phyloP scores from a whole-genome alignment of 345 rosid species.

The Acer negundo region DNA sequence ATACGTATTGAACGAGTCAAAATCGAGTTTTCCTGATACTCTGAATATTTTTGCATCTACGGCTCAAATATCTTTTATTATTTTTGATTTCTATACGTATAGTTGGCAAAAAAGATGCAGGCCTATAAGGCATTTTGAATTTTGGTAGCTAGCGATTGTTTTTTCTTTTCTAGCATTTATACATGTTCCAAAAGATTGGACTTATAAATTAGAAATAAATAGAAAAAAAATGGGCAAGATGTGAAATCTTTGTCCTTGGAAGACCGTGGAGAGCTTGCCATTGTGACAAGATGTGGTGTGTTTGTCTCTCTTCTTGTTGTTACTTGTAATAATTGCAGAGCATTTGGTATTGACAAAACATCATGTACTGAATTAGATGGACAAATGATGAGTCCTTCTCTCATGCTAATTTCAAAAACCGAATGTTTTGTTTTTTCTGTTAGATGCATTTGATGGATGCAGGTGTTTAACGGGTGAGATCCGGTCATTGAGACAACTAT shows the following conservation, averaged over 20 bases:
- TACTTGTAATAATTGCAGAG: not conserved
- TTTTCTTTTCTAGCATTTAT: not conserved
- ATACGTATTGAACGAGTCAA: not conserved
- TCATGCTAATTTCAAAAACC: not conserved
- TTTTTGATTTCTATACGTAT: not conserved
- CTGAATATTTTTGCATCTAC: not conserved
- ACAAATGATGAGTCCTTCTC: not conserved
- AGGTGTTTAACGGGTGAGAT: too few relatives aligned
- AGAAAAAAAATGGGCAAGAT: not conserved
- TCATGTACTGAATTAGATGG: not conserved
- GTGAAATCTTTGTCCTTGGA: not conserved
- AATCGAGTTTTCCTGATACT: not conserved
- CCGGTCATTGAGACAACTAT: too few relatives aligned
- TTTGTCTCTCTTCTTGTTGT: not conserved
- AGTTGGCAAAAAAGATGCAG: constrained; percentile 2
- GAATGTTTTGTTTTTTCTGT: not conserved
- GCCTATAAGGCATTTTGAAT: not conserved
- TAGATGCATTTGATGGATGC: not conserved
- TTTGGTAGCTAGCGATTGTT: not conserved
- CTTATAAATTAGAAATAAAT: not conserved
- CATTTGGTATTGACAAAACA: not conserved
- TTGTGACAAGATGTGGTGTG: not conserved
- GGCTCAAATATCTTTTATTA: not conserved
- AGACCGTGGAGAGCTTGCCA: not conserved
- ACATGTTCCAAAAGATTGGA: not conserved